Evolutionary conservation across 2,329 filamentous ascomycete genomes (phyloP).

Genomic region (Sporothrix pseudoabietina): DNA sequence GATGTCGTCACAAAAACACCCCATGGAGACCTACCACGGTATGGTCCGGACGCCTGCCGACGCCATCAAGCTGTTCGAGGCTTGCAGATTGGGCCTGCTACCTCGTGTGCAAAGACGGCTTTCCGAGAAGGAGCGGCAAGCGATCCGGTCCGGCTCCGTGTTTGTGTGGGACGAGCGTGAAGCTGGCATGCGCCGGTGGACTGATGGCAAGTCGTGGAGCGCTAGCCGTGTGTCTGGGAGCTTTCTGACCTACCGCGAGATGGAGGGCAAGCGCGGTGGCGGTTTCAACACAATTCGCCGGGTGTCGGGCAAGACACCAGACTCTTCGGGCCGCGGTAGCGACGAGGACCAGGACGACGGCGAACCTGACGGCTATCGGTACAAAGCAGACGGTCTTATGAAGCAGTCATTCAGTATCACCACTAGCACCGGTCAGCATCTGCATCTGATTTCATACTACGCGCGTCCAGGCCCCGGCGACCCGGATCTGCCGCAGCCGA

Average conservation of each 20-base stretch:
- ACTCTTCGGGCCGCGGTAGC: constrained; percentile 71
- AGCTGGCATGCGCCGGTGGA: constrained; percentile 98
- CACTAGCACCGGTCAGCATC: constrained; percentile 81
- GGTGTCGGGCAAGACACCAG: constrained; percentile 74
- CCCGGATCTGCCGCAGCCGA: constrained; percentile 76
- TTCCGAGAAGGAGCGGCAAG: constrained; percentile 95
- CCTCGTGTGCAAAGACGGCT: constrained; percentile 89
- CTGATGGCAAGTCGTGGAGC: constrained; percentile 98
- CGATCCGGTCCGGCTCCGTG: constrained; percentile 93
- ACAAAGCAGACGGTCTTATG: constrained; percentile 96
- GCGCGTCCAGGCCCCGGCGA: constrained; percentile 74
- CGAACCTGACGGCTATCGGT: constrained; percentile 87
- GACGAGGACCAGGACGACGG: constrained; percentile 84
- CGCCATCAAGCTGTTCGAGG: constrained; percentile 98
- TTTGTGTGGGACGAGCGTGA: constrained; percentile 99
- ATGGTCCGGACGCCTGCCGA: constrained; percentile 94
- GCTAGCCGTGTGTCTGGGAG: constrained; percentile 96
- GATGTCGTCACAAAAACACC: constrained; percentile 39
- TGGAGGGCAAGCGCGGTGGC: constrained; percentile 96
- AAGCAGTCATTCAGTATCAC: constrained; percentile 99
- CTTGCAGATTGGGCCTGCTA: constrained; percentile 83
- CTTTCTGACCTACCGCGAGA: constrained; percentile 95
- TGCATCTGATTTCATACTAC: constrained; percentile 98
- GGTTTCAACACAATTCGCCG: constrained; percentile 65
- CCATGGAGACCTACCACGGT: constrained; percentile 96